These are phyloP conservation scores for Saccharomycopsis sp. DNA, from an alignment of 805 yeast species.

Conservation along the genomic window DNA sequence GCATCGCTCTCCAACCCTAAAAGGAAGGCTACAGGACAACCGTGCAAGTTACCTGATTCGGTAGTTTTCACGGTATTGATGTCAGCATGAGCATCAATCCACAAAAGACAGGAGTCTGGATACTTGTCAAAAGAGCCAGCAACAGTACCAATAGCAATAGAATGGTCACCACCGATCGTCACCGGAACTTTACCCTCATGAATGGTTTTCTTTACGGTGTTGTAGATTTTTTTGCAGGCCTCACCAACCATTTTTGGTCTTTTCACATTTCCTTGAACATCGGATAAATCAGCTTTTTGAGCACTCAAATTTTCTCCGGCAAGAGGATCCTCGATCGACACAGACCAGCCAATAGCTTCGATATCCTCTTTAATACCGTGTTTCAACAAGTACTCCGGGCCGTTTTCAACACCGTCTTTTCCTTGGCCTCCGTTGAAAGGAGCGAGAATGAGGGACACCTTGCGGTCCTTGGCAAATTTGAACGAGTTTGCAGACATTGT, in stretches of 20 bases:
- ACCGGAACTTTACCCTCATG: constrained; percentile 53
- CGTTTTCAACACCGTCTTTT: constrained; percentile 87
- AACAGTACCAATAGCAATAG: constrained; percentile 90
- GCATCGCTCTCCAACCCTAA: constrained; percentile 67
- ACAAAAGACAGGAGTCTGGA: constrained; percentile 84
- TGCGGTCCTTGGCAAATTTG: constrained; percentile 47
- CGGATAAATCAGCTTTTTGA: constrained; percentile 32
- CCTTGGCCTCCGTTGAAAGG: constrained; percentile 97
- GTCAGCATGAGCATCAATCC: constrained; percentile 99
- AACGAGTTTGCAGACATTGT: constrained; percentile 27
- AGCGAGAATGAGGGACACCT: constrained; percentile 70
- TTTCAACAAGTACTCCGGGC: constrained; percentile 75
- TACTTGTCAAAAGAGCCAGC: constrained; percentile 70
- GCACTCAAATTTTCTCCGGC: constrained; percentile 37
- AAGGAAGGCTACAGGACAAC: constrained; percentile 90
- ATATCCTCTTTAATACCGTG: constrained; percentile 64
- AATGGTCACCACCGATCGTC: constrained; percentile 95
- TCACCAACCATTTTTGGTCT: constrained; percentile 73
- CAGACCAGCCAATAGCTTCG: constrained; percentile 65
- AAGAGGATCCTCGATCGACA: constrained; percentile 48
- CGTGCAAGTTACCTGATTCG: constrained; percentile 87
- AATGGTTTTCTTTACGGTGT: constrained; percentile 49
- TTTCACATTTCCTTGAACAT: constrained; percentile 49
- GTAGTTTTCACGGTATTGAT: constrained; percentile 83
- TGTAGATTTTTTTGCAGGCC: constrained; percentile 57